Conservation (phyloP, 257 asterid species). For the Haberlea rhodopensis region DNA sequence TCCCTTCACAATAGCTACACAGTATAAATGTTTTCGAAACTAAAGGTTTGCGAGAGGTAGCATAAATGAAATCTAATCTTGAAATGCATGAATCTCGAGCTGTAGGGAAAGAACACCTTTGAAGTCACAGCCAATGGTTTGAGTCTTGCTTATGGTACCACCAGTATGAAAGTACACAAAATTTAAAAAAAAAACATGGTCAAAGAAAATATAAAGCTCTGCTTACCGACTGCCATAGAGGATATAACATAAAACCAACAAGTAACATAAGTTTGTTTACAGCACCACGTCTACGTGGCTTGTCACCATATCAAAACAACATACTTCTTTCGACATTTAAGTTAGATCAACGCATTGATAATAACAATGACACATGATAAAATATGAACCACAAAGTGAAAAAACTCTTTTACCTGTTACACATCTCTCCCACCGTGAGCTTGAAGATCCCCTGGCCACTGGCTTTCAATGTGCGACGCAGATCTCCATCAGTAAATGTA, state of each 20-base stretch:
- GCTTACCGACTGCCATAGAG: too few relatives aligned
- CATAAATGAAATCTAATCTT: not conserved
- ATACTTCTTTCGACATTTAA: not conserved
- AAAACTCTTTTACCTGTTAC: constrained; percentile 61
- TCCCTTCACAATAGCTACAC: not conserved
- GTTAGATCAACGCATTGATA: not conserved
- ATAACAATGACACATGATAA: not conserved
- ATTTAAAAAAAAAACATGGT: not conserved
- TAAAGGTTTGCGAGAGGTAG: not conserved
- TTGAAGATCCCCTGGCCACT: constrained; percentile 87
- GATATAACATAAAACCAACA: too few relatives aligned
- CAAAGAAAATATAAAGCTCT: not conserved
- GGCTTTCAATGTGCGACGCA: constrained; percentile 83
- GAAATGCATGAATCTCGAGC: not conserved
- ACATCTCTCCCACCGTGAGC: constrained; percentile 91
- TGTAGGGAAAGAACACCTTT: not conserved
- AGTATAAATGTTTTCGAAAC: not conserved
- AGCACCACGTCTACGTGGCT: not conserved
- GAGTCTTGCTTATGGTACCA: too few relatives aligned
- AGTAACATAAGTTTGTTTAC: too few relatives aligned
- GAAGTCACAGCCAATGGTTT: not conserved
- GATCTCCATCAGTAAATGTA: constrained; percentile 91
- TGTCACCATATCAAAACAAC: not conserved
- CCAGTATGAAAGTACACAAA: constrained; percentile 5
- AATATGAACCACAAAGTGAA: not conserved